Evolutionary conservation across 2,329 filamentous ascomycete species (phyloP), one percentile per base, ranked within the genome.

Genomic region (Hyphodiscus sp.): DNA sequence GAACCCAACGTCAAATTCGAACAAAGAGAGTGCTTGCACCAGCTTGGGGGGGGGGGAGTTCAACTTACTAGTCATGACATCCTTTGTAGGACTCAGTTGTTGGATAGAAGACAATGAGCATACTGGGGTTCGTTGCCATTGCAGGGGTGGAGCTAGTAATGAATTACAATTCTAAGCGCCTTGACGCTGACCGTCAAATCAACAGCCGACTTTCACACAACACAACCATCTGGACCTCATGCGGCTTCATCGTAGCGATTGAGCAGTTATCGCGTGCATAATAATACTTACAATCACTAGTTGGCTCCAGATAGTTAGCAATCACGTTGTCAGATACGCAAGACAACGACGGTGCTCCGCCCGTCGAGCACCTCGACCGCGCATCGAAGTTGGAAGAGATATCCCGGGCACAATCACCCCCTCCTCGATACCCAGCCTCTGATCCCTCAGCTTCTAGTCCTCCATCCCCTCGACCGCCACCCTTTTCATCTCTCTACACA

Each of bases 401-500:
- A 60, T 64, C 58, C 51, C 67, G 69, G 58, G 70, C 71, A 57
- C 74, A 72, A 58, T 78, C 76, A 54, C 80, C 80, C 50, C 82
- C 81, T 59, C 81, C 82, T 49, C 76, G 76, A 65, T 85, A 85
- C 69, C 79, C 79, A 55, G 70, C 71, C 56, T 67, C 65, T 47
- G 79, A 82, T 68, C 72, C 77, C 38, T 79, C 76, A 50, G 73
- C 73, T 54, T 76, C 75, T 56, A 68, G 69, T 41, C 70, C 73
- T 51, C 64, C 65, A 46, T 70, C 70, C 59, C 69, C 70, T 48
- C 73, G 73, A 43, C 80, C 79, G 52, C 81, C 80, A 57, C 76
- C 81, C 30, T 84, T 84, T 65, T 83, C 78, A 53, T 82, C 80
- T 55, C 76, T 83, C 69, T 83, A 79, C 68, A 71, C 72, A 42